Evolutionary conservation across 257 asterid genomes (phyloP).

Genomic region (Voacanga thouarsii): DNA sequence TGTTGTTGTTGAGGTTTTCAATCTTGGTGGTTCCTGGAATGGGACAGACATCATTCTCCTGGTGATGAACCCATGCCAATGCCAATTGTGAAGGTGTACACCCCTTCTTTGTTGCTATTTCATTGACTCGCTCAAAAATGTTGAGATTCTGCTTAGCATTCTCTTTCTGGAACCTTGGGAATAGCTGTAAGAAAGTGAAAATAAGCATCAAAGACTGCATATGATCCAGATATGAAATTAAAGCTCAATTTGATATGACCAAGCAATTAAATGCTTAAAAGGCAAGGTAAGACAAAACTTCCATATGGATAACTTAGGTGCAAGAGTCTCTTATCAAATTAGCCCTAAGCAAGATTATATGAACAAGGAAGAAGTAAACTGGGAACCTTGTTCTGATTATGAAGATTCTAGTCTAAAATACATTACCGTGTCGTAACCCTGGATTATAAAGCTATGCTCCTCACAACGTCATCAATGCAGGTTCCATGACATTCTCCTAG

Average conservation of each 20-base stretch:
- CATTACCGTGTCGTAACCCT: neutral
- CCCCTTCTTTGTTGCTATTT: conserved; percentile 27
- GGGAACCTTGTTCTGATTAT: neutral
- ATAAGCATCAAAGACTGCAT: neutral
- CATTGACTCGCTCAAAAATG: conserved; percentile 17
- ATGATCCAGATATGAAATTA: neutral
- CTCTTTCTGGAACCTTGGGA: conserved; percentile 25
- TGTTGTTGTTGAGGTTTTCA: conserved; percentile 30
- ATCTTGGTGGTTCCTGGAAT: conserved; percentile 25
- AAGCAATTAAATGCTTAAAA: no score
- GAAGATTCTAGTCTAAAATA: neutral
- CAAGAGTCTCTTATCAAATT: no score
- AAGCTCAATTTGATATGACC: neutral
- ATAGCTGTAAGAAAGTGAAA: neutral
- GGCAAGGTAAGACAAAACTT: neutral
- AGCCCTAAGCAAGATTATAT: neutral
- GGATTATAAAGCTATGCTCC: neutral
- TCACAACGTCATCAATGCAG: no score
- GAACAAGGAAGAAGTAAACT: neutral
- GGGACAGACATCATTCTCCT: conserved; percentile 37
- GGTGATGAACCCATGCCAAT: conserved; percentile 35
- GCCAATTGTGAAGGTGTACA: conserved; percentile 38
- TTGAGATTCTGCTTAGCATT: conserved; percentile 25
- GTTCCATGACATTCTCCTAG: no score
- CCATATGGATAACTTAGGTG: neutral